Base-by-base conservation (phyloP, 1,284 basidiomycete species). In the Ustilago nuda region DNA sequence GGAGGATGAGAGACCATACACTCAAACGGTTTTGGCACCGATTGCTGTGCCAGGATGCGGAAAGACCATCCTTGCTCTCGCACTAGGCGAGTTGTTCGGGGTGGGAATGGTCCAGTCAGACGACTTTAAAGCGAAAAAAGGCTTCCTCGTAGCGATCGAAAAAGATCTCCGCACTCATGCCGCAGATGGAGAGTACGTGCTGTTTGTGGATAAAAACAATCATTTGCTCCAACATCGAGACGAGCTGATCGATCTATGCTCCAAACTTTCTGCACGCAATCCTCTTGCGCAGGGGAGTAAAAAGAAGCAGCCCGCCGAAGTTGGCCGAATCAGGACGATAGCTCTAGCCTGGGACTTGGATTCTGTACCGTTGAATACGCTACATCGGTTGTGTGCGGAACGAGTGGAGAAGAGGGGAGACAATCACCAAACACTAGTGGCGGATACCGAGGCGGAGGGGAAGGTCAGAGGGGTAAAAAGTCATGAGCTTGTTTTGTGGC, bases 1-100 rank as follows among this genome's bases (percentile, higher is more conserved):
- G 39, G 12, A 37, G 43, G 60, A 71, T 58, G 70, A 80, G 13
- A 85, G 87, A 0, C 73, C 64, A 74, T 92, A 90, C 72, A 89
- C 88, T n/a, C 95, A 95, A 87, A 94, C 92, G 0, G 88, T 98
- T 62, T 90, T 99, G 61, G 89, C 95, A 0, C 95, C 97, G 0
- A 87, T 98, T 19, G 95, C 94, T 3, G 90, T 98, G 50, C 96
- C 95, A 27, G 95, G 96, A 3, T 94, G 92, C 84, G 96, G 95
- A 92, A 99, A 99, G 88, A 99, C 97, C 0, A 87, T 92, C 0
- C 88, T 99, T 11, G 89, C 92, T 0, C 87, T 97, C 5, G 94
- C 94, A 0, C 89, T 99, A 2, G 75, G 88, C 1, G 88, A 91
- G 64, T 88, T 99, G 0, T 97, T 95, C 79, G 92, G 89, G 0